phyloP scores from a whole-genome alignment of 257 asterid species.

The Primulina eburnea region DNA sequence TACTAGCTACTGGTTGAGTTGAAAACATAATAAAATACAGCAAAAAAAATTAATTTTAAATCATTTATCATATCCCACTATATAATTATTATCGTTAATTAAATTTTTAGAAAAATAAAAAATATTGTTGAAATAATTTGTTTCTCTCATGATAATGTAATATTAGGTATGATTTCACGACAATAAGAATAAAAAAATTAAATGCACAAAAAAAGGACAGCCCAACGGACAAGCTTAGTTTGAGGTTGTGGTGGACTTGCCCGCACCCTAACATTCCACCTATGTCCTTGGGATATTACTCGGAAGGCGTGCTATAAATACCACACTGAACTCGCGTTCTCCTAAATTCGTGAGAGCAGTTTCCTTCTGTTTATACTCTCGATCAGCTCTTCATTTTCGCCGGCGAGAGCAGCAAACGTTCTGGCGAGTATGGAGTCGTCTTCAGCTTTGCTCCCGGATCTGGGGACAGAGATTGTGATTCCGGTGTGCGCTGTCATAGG shows the following conservation, averaged over 20 bases:
- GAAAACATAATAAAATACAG: too few species aligned
- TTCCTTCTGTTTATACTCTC: neutral
- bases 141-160: too few species aligned
- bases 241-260: conserved; percentile 16
- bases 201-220: too few species aligned
- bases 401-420: conserved; percentile 10
- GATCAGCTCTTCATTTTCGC: neutral
- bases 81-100: too few species aligned
- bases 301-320: conserved; percentile 26
- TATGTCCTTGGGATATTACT: conserved; percentile 19
- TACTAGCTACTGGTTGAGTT: too few species aligned
- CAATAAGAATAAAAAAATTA: too few species aligned
- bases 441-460: conserved; percentile 61
- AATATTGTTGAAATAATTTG: too few species aligned
- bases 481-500: conserved; percentile 75
- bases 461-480: conserved; percentile 63
- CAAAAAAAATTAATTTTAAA: too few species aligned
- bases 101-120: too few species aligned
- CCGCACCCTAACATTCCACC: conserved; percentile 19
- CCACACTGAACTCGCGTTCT: conserved; percentile 10
- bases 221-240: neutral
- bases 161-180: too few species aligned
- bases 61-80: too few species aligned
- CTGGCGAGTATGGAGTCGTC: conserved; percentile 35
- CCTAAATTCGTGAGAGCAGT: conserved; percentile 18